Conservation (phyloP, 1,284 basidiomycete genomes). For the Trichosporon sp. region DNA sequence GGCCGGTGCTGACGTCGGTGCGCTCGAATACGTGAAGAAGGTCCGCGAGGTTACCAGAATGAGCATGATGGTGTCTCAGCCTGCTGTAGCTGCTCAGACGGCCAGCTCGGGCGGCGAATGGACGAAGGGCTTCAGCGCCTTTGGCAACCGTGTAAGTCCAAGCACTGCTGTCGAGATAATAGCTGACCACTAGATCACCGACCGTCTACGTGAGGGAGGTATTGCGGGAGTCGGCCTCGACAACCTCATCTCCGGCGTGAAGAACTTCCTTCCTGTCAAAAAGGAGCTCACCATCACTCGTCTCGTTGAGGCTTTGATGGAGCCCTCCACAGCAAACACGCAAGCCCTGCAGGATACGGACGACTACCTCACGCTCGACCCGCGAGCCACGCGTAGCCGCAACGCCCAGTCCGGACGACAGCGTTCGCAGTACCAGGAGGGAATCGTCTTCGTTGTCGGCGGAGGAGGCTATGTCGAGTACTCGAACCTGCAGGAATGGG, state of each 20-base stretch:
- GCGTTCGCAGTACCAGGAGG: slow-evolving; percentile 72
- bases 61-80: slow-evolving; percentile 80
- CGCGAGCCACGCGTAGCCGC: slow-evolving; percentile 69
- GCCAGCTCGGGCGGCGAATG: slow-evolving; percentile 59
- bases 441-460: slow-evolving; percentile 92
- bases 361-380: slow-evolving; percentile 93
- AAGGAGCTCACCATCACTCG: slow-evolving; percentile 93
- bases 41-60: slow-evolving; percentile 89
- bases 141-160: slow-evolving; percentile 77
- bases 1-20: slow-evolving; percentile 75
- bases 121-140: slow-evolving; percentile 83
- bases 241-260: slow-evolving; percentile 94
- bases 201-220: slow-evolving; percentile 89
- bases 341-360: slow-evolving; percentile 95
- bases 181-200: slow-evolving; percentile 64
- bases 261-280: slow-evolving; percentile 94
- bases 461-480: slow-evolving; percentile 98
- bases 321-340: slow-evolving; percentile 85
- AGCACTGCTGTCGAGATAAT: not conserved
- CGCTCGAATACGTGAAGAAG: slow-evolving; percentile 90
- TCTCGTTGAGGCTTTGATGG: slow-evolving; percentile 94
- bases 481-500: slow-evolving; percentile 93
- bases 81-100: slow-evolving; percentile 61
- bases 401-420: slow-evolving; percentile 57
- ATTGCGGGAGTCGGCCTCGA: slow-evolving; percentile 68